Conservation (phyloP, 2,329 filamentous ascomycete species). For the Cladosporium oxysporum region DNA sequence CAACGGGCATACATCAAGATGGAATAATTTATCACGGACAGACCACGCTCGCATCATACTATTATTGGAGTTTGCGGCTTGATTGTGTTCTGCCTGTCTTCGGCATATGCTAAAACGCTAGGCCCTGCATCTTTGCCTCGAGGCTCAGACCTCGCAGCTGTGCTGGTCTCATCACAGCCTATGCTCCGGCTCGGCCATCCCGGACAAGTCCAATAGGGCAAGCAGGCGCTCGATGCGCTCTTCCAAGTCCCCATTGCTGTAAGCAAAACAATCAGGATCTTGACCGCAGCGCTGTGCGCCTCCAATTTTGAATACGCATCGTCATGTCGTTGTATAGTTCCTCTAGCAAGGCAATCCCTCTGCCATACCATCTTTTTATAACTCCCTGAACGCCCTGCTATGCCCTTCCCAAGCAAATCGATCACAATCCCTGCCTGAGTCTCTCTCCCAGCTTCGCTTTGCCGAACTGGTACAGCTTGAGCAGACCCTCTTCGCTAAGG, state of each 20-base stretch:
- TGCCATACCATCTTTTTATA: neutral
- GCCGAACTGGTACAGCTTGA: slow-evolving; percentile 91
- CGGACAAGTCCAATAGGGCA: neutral
- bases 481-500: slow-evolving; percentile 89
- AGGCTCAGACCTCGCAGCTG: neutral
- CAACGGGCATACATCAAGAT: neutral
- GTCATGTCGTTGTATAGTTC: neutral
- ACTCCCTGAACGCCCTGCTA: slow-evolving; percentile 19
- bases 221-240: neutral
- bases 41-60: neutral
- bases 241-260: neutral
- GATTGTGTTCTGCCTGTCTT: neutral
- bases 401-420: neutral
- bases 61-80: neutral
- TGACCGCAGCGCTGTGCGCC: neutral
- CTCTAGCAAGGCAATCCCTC: neutral
- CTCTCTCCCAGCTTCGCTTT: slow-evolving; percentile 89
- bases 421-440: slow-evolving; percentile 77
- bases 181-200: neutral
- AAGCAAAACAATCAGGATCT: neutral
- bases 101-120: neutral
- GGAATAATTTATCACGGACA: neutral
- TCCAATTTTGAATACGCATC: neutral
- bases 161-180: neutral
- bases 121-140: neutral